Evolutionary conservation across 495 filamentous ascomycete species (phyloP).

Genomic region (Podospora pseudopauciseta): DNA sequence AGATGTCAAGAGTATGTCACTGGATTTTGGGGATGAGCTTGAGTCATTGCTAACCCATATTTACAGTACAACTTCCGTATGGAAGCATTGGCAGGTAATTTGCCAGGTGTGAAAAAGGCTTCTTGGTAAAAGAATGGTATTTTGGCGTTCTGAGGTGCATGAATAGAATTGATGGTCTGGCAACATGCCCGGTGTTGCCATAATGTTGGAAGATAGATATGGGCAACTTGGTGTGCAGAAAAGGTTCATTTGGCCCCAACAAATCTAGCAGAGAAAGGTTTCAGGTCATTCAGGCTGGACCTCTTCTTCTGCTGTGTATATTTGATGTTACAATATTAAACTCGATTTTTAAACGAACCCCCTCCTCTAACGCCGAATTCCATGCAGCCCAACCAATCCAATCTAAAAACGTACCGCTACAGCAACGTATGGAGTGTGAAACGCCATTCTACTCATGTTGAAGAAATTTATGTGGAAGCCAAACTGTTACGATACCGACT

Average conservation of each 20-base stretch:
- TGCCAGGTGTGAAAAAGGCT: conserved; percentile 93
- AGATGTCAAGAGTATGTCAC: conserved; percentile 76
- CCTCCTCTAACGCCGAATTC: conserved; percentile 17
- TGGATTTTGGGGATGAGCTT: not conserved
- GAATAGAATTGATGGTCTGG: not conserved
- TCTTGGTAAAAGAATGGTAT: conserved; percentile 64
- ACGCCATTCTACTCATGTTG: conserved; percentile 15
- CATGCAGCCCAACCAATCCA: conserved; percentile 15
- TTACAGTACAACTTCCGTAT: conserved; percentile 84
- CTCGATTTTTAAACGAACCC: not conserved
- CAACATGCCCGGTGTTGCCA: not conserved
- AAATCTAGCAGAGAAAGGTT: conserved; percentile 5
- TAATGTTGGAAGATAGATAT: not conserved
- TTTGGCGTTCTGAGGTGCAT: not conserved
- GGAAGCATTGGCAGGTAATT: conserved; percentile 78
- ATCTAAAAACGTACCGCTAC: conserved; percentile 7
- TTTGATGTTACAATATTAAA: conserved; percentile 28
- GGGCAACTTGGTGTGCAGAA: not conserved
- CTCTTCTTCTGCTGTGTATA: conserved; percentile 8
- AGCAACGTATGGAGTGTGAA: conserved; percentile 12
- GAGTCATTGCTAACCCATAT: conserved; percentile 29
- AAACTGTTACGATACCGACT: not conserved
- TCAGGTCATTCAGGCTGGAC: not conserved
- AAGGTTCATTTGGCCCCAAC: conserved; percentile 1
- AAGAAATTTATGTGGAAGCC: conserved; percentile 16